These are phyloP conservation scores for Emmonsiellopsis sp. DNA, from an alignment of 2,329 filamentous ascomycete species.

Conservation along the genomic window DNA sequence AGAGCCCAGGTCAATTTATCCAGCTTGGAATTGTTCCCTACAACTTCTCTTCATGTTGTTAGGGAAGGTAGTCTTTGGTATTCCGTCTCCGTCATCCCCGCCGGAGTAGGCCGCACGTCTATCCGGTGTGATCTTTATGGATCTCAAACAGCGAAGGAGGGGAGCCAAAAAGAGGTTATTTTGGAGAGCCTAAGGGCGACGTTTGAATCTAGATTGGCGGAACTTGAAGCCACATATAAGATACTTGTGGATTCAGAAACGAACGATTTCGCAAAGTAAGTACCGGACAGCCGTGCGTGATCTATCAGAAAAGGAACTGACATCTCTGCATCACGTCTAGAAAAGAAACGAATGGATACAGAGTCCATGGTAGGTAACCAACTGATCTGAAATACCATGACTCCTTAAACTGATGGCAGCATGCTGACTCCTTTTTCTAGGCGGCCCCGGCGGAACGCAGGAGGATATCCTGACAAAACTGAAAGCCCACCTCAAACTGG, in stretches of 20 bases:
- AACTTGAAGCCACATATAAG: not conserved
- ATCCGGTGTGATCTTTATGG: constrained; percentile 26
- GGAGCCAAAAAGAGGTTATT: not conserved
- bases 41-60: constrained; percentile 16
- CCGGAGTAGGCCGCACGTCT: constrained; percentile 16
- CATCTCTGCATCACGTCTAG: too few relatives aligned
- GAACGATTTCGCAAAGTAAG: not conserved
- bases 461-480: constrained; percentile 7
- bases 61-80: constrained; percentile 14
- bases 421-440: not conserved
- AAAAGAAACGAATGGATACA: too few relatives aligned
- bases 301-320: too few relatives aligned
- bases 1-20: not conserved
- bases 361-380: too few relatives aligned
- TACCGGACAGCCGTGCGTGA: not conserved
- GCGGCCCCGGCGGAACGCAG: not conserved
- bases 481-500: constrained; percentile 11
- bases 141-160: not conserved
- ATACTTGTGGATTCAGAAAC: not conserved
- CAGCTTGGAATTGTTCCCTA: constrained; percentile 16
- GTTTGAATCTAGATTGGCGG: not conserved
- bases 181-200: not conserved
- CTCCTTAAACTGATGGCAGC: not conserved
- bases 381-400: too few relatives aligned
- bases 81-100: constrained; percentile 20